These are phyloP conservation scores for Dactylis glomerata DNA, from an alignment of 176 grass and related monocot species.

Conservation along the genomic window DNA sequence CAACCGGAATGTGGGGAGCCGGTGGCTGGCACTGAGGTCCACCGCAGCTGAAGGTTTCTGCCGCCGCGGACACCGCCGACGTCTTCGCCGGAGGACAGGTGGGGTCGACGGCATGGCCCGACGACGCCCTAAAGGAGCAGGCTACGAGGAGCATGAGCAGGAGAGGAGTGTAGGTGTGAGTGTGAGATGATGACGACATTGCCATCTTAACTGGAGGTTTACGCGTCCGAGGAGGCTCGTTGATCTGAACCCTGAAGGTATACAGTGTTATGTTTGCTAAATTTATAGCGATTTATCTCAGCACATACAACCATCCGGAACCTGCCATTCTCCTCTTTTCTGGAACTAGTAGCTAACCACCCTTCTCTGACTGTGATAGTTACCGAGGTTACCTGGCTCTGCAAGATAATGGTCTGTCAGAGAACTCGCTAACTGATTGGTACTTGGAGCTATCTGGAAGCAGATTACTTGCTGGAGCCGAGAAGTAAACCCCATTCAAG, in stretches of 20 bases:
- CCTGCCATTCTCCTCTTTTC: constrained; percentile 3
- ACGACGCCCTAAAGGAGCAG: background rate
- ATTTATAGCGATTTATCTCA: constrained; percentile 6
- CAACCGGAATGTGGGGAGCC: constrained; percentile 3
- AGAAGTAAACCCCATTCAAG: background rate
- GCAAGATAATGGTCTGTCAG: background rate
- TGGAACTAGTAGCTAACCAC: constrained; percentile 2
- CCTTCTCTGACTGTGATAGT: background rate
- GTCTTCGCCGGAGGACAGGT: background rate
- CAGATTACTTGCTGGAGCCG: background rate
- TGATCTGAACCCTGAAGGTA: background rate
- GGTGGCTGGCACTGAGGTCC: background rate
- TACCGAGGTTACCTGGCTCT: background rate
- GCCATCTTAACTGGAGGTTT: background rate
- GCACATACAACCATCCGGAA: background rate
- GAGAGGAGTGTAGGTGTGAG: background rate
- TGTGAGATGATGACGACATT: background rate
- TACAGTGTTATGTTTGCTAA: background rate
- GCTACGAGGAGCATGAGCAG: constrained; percentile 20
- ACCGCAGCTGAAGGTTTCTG: background rate
- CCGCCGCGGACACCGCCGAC: too few species aligned
- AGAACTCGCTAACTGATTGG: background rate
- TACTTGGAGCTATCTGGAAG: background rate
- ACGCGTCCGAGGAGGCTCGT: background rate
- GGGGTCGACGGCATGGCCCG: background rate